Conservation (phyloP, 2,329 filamentous ascomycete genomes). For the Gliomastix tumulicola region DNA sequence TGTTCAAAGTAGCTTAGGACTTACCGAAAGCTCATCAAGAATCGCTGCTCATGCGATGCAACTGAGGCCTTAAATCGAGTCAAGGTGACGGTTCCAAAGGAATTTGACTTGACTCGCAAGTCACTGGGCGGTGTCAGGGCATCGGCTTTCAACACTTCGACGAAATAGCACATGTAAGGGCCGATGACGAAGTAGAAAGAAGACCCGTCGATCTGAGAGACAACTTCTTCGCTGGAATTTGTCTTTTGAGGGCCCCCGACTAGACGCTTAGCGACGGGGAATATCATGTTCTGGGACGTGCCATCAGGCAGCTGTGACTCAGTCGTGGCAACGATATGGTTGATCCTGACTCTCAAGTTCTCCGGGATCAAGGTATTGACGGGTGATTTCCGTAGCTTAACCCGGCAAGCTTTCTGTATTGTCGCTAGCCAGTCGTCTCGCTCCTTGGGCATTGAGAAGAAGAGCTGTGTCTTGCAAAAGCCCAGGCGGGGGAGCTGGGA, state of each 20-base stretch:
- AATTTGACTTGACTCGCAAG: constrained; percentile 40
- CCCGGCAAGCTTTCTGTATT: constrained; percentile 33
- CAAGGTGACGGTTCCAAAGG: constrained; percentile 45
- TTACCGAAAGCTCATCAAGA: constrained; percentile 48
- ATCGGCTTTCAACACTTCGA: constrained; percentile 40
- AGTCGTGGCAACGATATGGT: constrained; percentile 34
- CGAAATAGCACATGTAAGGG: constrained; percentile 43
- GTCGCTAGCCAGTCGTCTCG: constrained; percentile 42
- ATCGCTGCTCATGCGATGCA: constrained; percentile 45
- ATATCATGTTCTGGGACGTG: constrained; percentile 29
- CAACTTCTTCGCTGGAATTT: constrained; percentile 31
- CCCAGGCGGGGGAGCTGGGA: constrained; percentile 32
- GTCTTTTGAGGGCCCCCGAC: constrained; percentile 30
- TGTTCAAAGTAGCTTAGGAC: constrained; percentile 10
- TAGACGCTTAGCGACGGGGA: constrained; percentile 43
- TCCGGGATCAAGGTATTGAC: constrained; percentile 30
- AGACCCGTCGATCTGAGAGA: constrained; percentile 39
- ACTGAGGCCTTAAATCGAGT: constrained; percentile 44
- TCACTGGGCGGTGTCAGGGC: constrained; percentile 33
- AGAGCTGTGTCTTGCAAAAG: constrained; percentile 40
- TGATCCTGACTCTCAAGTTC: constrained; percentile 39
- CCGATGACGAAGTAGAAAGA: constrained; percentile 49
- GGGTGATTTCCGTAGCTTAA: constrained; percentile 25
- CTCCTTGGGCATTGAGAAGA: constrained; percentile 40
- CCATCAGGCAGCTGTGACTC: constrained; percentile 25